A percentile compares a stretch with the other conserved stretches of the same genome.
These are phyloP conservation scores for Rhexocercosporidium sp. DNA, from an alignment of 2,329 filamentous ascomycete genomes.

Conservation along the genomic window DNA sequence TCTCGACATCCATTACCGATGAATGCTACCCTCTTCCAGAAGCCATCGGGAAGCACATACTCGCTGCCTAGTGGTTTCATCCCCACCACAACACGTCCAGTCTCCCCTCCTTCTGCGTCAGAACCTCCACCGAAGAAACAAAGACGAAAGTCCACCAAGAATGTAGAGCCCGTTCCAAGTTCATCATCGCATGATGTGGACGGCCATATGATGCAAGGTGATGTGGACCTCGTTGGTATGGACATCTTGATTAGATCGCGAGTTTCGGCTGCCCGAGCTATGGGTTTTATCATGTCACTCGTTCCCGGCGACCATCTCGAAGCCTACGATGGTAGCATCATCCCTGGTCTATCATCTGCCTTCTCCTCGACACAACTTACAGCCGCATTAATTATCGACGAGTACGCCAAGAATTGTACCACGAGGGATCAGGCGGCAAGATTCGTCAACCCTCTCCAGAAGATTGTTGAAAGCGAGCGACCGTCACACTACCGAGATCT, in stretches of 20 bases:
- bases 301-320: constrained; percentile 70
- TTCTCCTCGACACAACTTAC: constrained; percentile 88
- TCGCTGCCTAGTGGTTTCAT: constrained; percentile 55
- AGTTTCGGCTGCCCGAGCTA: constrained; percentile 82
- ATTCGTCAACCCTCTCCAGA: constrained; percentile 70
- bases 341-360: constrained; percentile 71
- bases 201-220: constrained; percentile 96
- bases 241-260: constrained; percentile 89
- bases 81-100: constrained; percentile 50
- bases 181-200: constrained; percentile 93
- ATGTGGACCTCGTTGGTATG: constrained; percentile 90
- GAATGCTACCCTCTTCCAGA: constrained; percentile 87
- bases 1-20: constrained; percentile 90
- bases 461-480: constrained; percentile 80
- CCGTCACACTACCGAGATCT: constrained; percentile 88
- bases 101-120: constrained; percentile 52
- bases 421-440: constrained; percentile 57
- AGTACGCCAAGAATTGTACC: constrained; percentile 72
- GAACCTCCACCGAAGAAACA: constrained; percentile 73
- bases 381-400: constrained; percentile 83
- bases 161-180: constrained; percentile 67
- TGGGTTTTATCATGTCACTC: constrained; percentile 81
- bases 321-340: constrained; percentile 67
- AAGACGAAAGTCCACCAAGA: constrained; percentile 83
- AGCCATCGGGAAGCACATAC: constrained; percentile 88